Percentiles rank a stretch among this genome's conserved stretches.
phyloP scores from a whole-genome alignment of 352 stramenopile species.

The Phytophthora hibernalis region DNA sequence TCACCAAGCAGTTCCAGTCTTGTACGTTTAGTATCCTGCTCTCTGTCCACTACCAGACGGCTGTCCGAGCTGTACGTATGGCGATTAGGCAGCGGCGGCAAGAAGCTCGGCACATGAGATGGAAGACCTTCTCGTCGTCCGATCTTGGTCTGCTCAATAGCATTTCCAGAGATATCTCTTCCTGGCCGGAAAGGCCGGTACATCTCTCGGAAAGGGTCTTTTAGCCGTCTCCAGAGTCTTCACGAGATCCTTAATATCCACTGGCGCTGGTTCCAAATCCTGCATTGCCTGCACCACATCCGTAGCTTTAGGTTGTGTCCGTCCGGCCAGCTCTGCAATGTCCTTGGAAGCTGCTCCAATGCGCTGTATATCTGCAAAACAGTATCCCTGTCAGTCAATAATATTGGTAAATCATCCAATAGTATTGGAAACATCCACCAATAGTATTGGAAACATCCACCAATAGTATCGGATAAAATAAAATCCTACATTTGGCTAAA shows the following conservation, averaged over 20 bases:
- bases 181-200: conserved; percentile 55
- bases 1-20: conserved; percentile 60
- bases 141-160: conserved; percentile 67
- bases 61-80: conserved; percentile 70
- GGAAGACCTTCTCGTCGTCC: conserved; percentile 58
- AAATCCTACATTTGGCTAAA: conserved; percentile 58
- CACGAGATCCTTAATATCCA: conserved; percentile 57
- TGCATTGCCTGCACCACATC: conserved; percentile 57
- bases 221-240: conserved; percentile 63
- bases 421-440: conserved; percentile 2
- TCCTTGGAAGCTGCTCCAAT: conserved; percentile 61
- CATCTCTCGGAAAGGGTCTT: conserved; percentile 60
- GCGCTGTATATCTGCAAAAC: conserved; percentile 50
- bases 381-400: not conserved
- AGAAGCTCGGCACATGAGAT: conserved; percentile 56
- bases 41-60: conserved; percentile 58
- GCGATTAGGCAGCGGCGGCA: conserved; percentile 59
- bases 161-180: conserved; percentile 56
- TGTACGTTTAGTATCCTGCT: conserved; percentile 61
- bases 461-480: conserved; percentile 21
- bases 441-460: conserved; percentile 20
- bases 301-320: conserved; percentile 54
- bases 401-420: conserved; percentile 3
- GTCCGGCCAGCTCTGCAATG: conserved; percentile 59
- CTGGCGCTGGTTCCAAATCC: conserved; percentile 51